These are phyloP conservation scores for Pseudogymnoascus sp. DNA, from an alignment of 2,329 filamentous ascomycete species.

Conservation along the genomic window DNA sequence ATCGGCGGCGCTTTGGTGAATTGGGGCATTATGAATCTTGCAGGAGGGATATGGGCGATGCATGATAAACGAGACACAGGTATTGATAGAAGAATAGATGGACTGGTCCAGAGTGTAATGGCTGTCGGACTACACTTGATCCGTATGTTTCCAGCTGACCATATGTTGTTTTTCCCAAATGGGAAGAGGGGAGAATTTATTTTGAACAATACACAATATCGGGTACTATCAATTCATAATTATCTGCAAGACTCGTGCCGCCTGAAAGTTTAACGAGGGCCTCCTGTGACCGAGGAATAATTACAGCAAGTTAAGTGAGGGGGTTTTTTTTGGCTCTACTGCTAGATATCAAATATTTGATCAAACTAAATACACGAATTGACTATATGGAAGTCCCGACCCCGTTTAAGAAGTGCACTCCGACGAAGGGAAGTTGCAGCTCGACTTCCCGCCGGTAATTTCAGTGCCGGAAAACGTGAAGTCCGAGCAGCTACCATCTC, in stretches of 20 bases:
- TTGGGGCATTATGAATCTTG: background rate
- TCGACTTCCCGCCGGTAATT: conserved; percentile 28
- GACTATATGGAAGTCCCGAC: background rate
- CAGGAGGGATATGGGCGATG: background rate
- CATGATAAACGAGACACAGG: background rate
- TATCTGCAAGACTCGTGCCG: background rate
- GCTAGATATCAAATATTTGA: background rate
- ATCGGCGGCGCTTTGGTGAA: background rate
- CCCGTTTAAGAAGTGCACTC: conserved; percentile 20
- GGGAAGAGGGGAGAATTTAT: background rate
- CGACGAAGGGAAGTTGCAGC: conserved; percentile 25
- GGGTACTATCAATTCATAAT: background rate
- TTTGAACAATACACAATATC: background rate
- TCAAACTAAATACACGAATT: background rate
- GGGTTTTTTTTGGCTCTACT: background rate
- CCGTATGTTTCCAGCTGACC: background rate
- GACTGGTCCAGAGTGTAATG: background rate
- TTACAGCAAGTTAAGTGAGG: background rate
- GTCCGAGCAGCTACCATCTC: conserved; percentile 31
- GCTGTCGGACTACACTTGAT: background rate
- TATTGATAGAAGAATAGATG: background rate
- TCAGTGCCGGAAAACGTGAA: conserved; percentile 30
- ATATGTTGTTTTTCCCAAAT: background rate
- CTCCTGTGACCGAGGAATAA: too few relatives aligned
- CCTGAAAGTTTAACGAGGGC: background rate